Base-by-base conservation (phyloP, 2,329 filamentous ascomycete species). In the Sclerotinia sclerotiorum region DNA sequence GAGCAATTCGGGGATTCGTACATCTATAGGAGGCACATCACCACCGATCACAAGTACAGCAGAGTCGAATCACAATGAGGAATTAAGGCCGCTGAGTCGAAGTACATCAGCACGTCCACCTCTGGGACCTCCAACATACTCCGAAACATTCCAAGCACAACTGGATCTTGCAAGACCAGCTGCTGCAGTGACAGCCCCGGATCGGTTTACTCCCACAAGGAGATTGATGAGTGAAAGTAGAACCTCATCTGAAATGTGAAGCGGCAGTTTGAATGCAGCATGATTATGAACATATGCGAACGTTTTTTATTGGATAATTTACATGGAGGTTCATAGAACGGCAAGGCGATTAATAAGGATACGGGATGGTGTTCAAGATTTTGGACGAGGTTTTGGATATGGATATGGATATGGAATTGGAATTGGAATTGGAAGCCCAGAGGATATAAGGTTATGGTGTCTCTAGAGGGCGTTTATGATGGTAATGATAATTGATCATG, bases 71-170 rank as follows among this genome's bases (percentile, higher is more conserved):
- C 55, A 68, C 57, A 65, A 54, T 24, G 68, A 72, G 32, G 74
- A 73, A 52, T 46, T 73, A 46, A 57, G 64, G 51, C 48, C 57
- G 15, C 51, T 75, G 57, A 64, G 42, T 68, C 39, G 48, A 49
- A 54, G 35, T 19, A 29, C 24, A 29, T 51, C 56, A 21, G 24
- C 32, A n/a, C 32, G 65, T 39, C 65, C 56, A 44, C 65, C 65
- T 2, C 21, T 67, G 11, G 54, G 56, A 61, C 74, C 74, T 10
- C 75, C 76, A 5, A 68, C 67, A 32, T 77, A 77, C 66, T 54
- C 72, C 67, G 73, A 76, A 54, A 54, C 66, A n/a, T 62, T 32
- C 27, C 17, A 42, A 39, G 60, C 65, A 49, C 58, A 67, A 44
- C 35, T 42, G 3, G 67, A 70, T 24, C 58, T 72, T 32, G 51